Conservation (phyloP, 164 flowering plant species). For the Kingdonia uniflora region DNA sequence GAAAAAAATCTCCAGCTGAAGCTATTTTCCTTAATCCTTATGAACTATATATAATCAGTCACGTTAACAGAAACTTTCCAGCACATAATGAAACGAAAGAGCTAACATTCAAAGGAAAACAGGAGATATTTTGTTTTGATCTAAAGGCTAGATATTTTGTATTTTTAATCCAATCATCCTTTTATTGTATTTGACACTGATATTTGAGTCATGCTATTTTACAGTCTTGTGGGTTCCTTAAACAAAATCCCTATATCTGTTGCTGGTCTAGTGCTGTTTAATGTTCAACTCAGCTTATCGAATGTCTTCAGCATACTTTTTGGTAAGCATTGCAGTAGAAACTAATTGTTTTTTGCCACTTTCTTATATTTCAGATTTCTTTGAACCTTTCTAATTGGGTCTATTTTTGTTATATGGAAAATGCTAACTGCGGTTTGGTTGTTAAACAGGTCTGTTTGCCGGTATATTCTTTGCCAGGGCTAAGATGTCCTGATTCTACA, state of each 20-base stretch:
- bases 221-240: slow-evolving; percentile 78
- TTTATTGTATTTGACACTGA: no score
- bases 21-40: no score
- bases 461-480: slow-evolving; percentile 73
- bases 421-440: neutral
- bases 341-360: neutral
- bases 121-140: no score
- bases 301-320: slow-evolving; percentile 64
- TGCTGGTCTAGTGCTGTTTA: slow-evolving; percentile 60
- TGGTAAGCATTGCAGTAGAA: slow-evolving; percentile 34
- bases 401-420: neutral
- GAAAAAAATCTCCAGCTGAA: no score
- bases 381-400: neutral
- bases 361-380: neutral
- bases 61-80: no score
- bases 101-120: no score
- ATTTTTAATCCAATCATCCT: no score
- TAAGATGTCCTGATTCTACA: no score
- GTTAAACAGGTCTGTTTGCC: slow-evolving; percentile 60
- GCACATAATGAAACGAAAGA: no score
- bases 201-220: no score
- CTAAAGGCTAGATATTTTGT: no score
- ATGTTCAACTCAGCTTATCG: slow-evolving; percentile 49
- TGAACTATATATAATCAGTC: no score
- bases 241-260: slow-evolving; percentile 75